Conservation (phyloP, 768 basidiomycete species). For the Neoboletus brunneissimus region DNA sequence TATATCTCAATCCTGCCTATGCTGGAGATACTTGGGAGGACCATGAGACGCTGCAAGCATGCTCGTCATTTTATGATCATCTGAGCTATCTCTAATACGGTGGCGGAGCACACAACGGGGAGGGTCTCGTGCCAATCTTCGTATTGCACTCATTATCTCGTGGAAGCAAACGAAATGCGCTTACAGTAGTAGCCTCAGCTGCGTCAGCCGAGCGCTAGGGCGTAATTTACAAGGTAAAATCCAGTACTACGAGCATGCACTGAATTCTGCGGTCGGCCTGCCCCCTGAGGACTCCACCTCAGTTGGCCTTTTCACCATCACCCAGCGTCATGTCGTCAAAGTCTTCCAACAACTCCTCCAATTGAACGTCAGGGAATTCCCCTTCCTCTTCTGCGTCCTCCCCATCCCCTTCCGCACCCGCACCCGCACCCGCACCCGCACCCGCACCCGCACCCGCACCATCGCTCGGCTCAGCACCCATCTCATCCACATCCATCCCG, state of each 20-base stretch:
- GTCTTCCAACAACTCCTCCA: conserved; percentile 86
- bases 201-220: not conserved
- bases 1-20: too few species aligned
- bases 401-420: conserved; percentile 25
- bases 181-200: not conserved
- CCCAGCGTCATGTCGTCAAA: conserved; percentile 89
- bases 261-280: not conserved
- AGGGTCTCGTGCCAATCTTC: too few species aligned
- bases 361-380: conserved; percentile 84
- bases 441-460: conserved; percentile 17
- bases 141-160: not conserved
- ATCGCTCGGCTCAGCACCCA: conserved; percentile 29
- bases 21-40: too few species aligned
- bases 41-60: too few species aligned
- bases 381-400: conserved; percentile 63
- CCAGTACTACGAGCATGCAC: not conserved
- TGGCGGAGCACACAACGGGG: too few species aligned
- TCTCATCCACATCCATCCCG: conserved; percentile 67
- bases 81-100: too few species aligned
- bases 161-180: not conserved
- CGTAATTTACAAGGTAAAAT: not conserved
- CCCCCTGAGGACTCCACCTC: not conserved
- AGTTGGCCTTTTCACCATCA: conserved; percentile 28
- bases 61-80: too few species aligned
- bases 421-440: too few species aligned